A percentile compares a stretch with the other conserved stretches of the same genome.
These are phyloP conservation scores for Dalbergia cultrata DNA, from an alignment of 306 rosid species.

Conservation along the genomic window DNA sequence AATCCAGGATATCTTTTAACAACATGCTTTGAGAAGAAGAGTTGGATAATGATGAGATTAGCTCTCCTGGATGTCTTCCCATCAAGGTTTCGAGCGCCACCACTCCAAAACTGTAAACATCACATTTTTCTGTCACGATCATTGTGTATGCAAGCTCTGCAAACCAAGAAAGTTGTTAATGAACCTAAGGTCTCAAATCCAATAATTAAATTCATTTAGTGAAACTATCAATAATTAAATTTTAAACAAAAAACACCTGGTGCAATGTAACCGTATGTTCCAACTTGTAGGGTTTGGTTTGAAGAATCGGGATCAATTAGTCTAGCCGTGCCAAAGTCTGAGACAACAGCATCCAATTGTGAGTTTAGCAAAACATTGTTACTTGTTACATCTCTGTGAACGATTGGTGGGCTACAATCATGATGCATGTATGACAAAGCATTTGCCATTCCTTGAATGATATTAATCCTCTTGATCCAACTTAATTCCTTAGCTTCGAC, in stretches of 20 bases:
- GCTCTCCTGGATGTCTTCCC: too few relatives aligned
- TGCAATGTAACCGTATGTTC: slow-evolving; percentile 35
- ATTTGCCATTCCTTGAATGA: slow-evolving; percentile 13
- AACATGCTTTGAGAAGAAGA: too few relatives aligned
- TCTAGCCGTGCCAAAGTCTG: slow-evolving; percentile 31
- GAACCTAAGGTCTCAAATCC: too few relatives aligned
- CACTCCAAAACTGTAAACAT: too few relatives aligned
- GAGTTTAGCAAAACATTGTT: slow-evolving; percentile 35
- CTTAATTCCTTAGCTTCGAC: slow-evolving; percentile 19
- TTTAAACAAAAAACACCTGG: neutral
- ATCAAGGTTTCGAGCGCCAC: too few relatives aligned
- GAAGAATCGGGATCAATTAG: slow-evolving; percentile 36
- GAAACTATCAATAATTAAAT: too few relatives aligned
- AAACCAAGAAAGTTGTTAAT: too few relatives aligned
- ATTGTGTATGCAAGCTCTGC: too few relatives aligned
- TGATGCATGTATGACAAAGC: slow-evolving; percentile 44
- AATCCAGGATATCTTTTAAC: too few relatives aligned
- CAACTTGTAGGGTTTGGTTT: neutral
- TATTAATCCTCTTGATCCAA: slow-evolving; percentile 34
- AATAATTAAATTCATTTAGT: too few relatives aligned
- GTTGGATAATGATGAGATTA: too few relatives aligned
- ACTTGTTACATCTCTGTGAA: slow-evolving; percentile 35
- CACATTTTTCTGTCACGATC: too few relatives aligned
- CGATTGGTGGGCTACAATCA: slow-evolving; percentile 20
- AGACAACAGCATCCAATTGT: slow-evolving; percentile 12